A percentile compares a stretch with the other conserved stretches of the same genome.
Conservation (phyloP, 352 stramenopile species). For the Phytophthora sojae region DNA sequence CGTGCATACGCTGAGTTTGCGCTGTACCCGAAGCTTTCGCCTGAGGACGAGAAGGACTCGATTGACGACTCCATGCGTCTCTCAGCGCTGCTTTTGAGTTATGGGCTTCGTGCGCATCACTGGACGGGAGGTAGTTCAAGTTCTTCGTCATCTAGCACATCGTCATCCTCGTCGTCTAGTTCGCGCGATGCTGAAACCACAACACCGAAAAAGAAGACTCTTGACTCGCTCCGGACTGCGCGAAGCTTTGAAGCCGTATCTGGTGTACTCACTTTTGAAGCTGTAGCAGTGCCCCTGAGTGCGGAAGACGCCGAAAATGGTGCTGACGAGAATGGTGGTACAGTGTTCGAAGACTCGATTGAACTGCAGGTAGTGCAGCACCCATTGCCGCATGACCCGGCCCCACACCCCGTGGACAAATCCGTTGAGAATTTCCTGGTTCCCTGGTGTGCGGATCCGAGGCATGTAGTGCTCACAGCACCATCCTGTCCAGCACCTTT, state of each 20-base stretch:
- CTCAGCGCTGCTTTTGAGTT: constrained; percentile 76
- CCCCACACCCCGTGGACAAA: constrained; percentile 57
- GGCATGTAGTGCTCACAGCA: constrained; percentile 51
- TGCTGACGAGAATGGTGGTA: constrained; percentile 14
- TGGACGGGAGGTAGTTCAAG: constrained; percentile 47
- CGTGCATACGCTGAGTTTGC: constrained; percentile 86
- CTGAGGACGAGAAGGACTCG: constrained; percentile 59
- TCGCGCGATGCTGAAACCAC: constrained; percentile 29
- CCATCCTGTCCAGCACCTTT: constrained; percentile 61
- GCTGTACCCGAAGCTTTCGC: constrained; percentile 68
- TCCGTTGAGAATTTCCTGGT: constrained; percentile 81
- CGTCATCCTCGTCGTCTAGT: constrained; percentile 17
- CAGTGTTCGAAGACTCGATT: constrained; percentile 43
- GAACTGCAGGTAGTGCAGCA: constrained; percentile 64
- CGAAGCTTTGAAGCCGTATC: constrained; percentile 81
- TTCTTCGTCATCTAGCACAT: constrained; percentile 32
- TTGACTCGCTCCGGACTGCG: constrained; percentile 71
- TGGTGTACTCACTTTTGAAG: constrained; percentile 82
- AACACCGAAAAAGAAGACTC: constrained; percentile 63
- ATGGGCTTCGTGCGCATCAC: constrained; percentile 84
- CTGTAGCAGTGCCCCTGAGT: constrained; percentile 40
- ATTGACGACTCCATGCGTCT: constrained; percentile 81
- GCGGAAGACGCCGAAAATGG: constrained; percentile 21
- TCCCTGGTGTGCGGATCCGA: constrained; percentile 59
- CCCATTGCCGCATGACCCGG: constrained; percentile 57